Evolutionary conservation across 1,284 basidiomycete species (phyloP), one percentile per base, ranked within the genome.

Genomic region (Violaceomyces palustris): DNA sequence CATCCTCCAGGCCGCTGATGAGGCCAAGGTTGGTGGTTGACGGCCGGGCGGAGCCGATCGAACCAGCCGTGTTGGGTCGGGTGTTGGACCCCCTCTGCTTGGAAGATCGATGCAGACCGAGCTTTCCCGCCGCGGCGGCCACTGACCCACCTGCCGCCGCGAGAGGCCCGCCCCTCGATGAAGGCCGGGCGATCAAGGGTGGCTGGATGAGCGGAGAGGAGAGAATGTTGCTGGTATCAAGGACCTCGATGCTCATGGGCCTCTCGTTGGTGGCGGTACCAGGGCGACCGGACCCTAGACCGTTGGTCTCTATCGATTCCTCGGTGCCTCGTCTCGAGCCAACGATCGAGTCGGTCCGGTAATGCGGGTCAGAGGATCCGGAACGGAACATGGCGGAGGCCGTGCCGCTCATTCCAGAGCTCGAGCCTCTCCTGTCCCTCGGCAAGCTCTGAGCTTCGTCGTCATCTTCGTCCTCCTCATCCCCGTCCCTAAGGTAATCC

Each of bases 101-200:
- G n/a, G 47, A 50, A 1, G 62, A 52, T 15, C 64, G 54, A 37
- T 63, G 62, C 2, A 67, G 49, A 27, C 61, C 58, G 6, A 67
- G 53, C 44, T 64, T 65, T 19, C 63, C 60, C 3, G 63, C 63
- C 1, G 64, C 64, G 9, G 64, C 64, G 10, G 63, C 64, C 21
- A 63, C 64, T 5, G 50, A 53, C 10, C 53, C 62, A 12, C 55
- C 57, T 9, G 56, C 62, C 4, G 57, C 61, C n/a, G 57, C 61
- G 24, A 63, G 38, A 24, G 53, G 44, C 3, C 56, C 61, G 12
- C 57, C 57, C 19, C 61, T 31, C 8, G 55, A 55, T 5, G 49
- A 35, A 6, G 53, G 56, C 10, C 58, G 49, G 4, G 45, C n/a
- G 40, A 45, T 6, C n/a, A n/a, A n/a, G n/a, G n/a, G 52, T 24